Base-by-base conservation (phyloP, 345 rosid species). In the Conringia planisiliqua region DNA sequence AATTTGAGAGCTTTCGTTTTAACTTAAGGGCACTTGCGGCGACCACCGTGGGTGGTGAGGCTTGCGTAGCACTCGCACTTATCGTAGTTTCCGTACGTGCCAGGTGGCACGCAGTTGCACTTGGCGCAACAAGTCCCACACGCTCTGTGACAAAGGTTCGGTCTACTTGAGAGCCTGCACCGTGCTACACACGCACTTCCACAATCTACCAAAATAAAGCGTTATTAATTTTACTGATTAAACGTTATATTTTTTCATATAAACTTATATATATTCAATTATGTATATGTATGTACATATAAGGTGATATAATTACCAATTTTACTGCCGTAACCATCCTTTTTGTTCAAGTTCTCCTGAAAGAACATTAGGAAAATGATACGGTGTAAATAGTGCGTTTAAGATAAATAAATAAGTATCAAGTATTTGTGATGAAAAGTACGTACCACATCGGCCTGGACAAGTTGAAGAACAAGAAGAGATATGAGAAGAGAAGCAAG, bases 61-160 rank as follows among this genome's bases (percentile, higher is more conserved):
- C 7, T 78, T 68, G 86, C 92, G 46, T 90, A 89, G 74, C 98
- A 90, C 18, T 81, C 80, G 70, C 95, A 93, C 26, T 20, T 83
- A 3, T 87, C 86, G n/a, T 69, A 68, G 83, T 90, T 86, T 4
- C 91, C 91, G 62, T 80, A 64, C 22, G 95, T 90, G 4, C 93
- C 97, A 0, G 91, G 91, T 35, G 97, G 98, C 35, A 90, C 93
- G 27, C 97, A 90, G 72, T 71, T 85, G 88, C 98, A 93, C 12
- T 85, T 83, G 0, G 74, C 73, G 64, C 96, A 90, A 46, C 97
- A 90, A 14, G 86, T 87, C 36, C 93, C 89, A 22, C 98, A 90
- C 7, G 93, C 98, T 61, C 90, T 76, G 39, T 85, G 81, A 80
- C 97, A 93, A 0, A 87, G 74, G 0, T 30, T 68, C 5, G 83